phyloP scores from a whole-genome alignment of 352 stramenopile species.

The Stramenopiles sp. region DNA sequence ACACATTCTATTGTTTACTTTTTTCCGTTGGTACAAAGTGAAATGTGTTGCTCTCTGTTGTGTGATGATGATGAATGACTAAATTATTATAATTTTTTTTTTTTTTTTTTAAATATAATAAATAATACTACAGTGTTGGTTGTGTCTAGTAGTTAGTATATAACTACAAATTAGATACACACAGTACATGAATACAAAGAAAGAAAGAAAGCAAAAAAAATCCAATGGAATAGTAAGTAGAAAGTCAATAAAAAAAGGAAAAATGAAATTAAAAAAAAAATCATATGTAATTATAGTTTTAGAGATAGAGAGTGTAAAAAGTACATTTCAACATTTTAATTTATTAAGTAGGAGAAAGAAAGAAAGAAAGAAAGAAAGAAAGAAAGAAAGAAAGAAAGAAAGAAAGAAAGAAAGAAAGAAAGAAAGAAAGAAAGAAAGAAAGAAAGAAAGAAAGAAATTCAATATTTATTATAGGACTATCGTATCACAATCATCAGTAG shows the following conservation, averaged over 20 bases:
- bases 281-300: not conserved
- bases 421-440: too few relatives aligned
- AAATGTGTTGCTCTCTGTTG: not conserved
- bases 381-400: too few relatives aligned
- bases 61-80: not conserved
- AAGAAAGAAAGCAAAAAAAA: not conserved
- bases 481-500: too few relatives aligned
- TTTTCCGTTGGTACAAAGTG: not conserved
- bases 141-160: not conserved
- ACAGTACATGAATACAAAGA: too few relatives aligned
- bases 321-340: too few relatives aligned
- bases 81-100: not conserved
- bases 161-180: too few relatives aligned
- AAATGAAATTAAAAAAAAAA: not conserved
- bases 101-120: not conserved
- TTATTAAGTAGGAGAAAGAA: too few relatives aligned
- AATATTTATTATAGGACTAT: too few relatives aligned
- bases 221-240: not conserved
- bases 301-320: too few relatives aligned
- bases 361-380: too few relatives aligned
- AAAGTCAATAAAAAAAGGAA: not conserved
- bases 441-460: too few relatives aligned
- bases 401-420: too few relatives aligned
- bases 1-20: not conserved
- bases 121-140: not conserved